These are phyloP conservation scores for Wickerhamomyces sydowiorum DNA, from an alignment of 805 yeast genomes.

Conservation along the genomic window DNA sequence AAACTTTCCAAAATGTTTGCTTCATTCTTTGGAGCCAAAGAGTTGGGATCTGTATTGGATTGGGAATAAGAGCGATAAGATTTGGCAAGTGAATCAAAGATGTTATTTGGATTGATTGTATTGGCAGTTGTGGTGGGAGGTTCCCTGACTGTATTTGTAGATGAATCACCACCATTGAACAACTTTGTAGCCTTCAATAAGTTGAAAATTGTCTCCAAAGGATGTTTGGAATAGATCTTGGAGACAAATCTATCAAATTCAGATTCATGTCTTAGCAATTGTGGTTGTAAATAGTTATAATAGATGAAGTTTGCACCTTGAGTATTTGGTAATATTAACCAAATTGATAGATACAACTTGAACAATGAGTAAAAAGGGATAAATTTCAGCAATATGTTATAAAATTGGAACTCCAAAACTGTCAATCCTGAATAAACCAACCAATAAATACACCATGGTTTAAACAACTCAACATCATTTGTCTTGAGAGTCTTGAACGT, in stretches of 20 bases:
- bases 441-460: slow-evolving; percentile 62
- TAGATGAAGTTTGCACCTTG: slow-evolving; percentile 40
- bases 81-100: too few species aligned
- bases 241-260: slow-evolving; percentile 24
- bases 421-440: slow-evolving; percentile 43
- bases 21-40: background rate
- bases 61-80: too few species aligned
- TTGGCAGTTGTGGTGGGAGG: too few species aligned
- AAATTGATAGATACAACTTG: slow-evolving; percentile 42
- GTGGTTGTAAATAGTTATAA: slow-evolving; percentile 31
- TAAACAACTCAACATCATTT: slow-evolving; percentile 24
- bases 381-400: slow-evolving; percentile 34
- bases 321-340: slow-evolving; percentile 55
- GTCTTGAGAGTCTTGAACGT: slow-evolving; percentile 50
- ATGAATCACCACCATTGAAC: background rate
- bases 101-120: background rate
- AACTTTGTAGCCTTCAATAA: background rate
- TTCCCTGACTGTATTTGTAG: background rate
- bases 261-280: slow-evolving; percentile 28
- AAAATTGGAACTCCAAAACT: slow-evolving; percentile 33
- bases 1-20: background rate
- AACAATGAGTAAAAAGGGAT: slow-evolving; percentile 52
- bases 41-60: background rate
- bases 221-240: slow-evolving; percentile 2
- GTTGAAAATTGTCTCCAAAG: slow-evolving; percentile 1